Evolutionary conservation across 2,329 filamentous ascomycete genomes (phyloP).

Genomic region (Fusarium scirpi): DNA sequence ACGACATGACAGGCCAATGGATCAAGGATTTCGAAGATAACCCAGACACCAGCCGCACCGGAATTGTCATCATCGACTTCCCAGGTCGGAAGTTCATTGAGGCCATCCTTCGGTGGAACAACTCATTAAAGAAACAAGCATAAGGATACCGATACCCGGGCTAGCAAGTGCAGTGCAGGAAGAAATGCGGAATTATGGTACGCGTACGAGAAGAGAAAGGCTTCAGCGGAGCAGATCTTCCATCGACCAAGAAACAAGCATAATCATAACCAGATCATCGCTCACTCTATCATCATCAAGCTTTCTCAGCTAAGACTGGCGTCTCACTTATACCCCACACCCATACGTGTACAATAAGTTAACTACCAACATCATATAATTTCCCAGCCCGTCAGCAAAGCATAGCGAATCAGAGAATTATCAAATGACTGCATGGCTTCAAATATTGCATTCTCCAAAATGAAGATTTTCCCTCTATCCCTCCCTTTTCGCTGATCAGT

Average conservation of each 20-base stretch:
- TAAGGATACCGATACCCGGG: not conserved
- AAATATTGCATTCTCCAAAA: constrained; percentile 7
- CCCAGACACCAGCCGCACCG: constrained; percentile 51
- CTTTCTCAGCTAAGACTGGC: constrained; percentile 19
- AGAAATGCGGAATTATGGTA: not conserved
- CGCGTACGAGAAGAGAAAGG: not conserved
- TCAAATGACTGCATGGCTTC: not conserved
- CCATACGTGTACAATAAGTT: constrained; percentile 18
- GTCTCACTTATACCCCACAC: constrained; percentile 11
- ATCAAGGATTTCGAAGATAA: constrained; percentile 50
- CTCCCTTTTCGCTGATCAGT: constrained; percentile 21
- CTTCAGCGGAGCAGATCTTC: not conserved
- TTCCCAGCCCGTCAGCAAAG: constrained; percentile 21
- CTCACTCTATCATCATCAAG: constrained; percentile 19
- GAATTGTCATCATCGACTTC: constrained; percentile 63
- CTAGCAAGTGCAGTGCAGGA: not conserved
- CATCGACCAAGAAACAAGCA: constrained; percentile 2
- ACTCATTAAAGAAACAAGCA: constrained; percentile 41
- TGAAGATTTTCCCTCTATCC: constrained; percentile 18
- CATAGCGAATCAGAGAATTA: constrained; percentile 27
- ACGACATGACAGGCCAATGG: constrained; percentile 62
- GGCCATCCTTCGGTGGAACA: constrained; percentile 57
- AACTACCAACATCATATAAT: constrained; percentile 22
- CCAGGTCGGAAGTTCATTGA: constrained; percentile 59
- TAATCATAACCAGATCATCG: not conserved